Base-by-base conservation (phyloP, 2,329 filamentous ascomycete species). In the Akanthomyces lecanii region DNA sequence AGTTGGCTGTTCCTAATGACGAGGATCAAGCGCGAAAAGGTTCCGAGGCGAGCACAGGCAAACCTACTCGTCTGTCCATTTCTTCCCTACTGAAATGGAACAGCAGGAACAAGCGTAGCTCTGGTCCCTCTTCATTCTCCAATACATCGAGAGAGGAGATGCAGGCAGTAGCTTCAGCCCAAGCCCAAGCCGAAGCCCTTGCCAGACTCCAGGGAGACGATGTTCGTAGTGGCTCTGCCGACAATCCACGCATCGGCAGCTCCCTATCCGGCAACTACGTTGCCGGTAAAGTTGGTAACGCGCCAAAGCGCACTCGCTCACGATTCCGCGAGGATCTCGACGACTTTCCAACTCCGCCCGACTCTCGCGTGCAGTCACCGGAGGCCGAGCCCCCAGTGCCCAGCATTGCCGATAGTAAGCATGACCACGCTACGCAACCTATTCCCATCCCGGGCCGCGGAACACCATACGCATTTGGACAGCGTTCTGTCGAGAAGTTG, bases 71-170 rank as follows among this genome's bases (percentile, higher is more conserved):
- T 23, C 69, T 81, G 38, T 82, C 88, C 0, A 90, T 92, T 80
- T 85, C 87, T 4, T 87, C 90, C 0, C 84, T 97, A 42, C 91
- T 97, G 75, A 86, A 85, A 69, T 89, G 89, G 74, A 85, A 85
- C 33, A 82, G 79, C 76, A 79, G 84, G 80, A 81, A 79, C 74
- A 79, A 83, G 77, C 75, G 85, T 75, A 71, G 78, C 71, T 75
- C 83, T 72, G 66, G 81, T 72, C 82, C 89, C 4, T 89, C 91
- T 0, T 92, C 93, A n/a, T 95, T 96, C 72, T 92, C 92, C 5
- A 97, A 97, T 70, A 91, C 92, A 0, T 97, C 93, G 1, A 85
- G 92, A 66, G 93, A 97, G 71, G 96, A 93, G 18, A 94, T 97
- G 81, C 77, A 80, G 54, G 75, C 74, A 14, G 73, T 69, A 8